Evolutionary conservation across 1,284 basidiomycete genomes (phyloP).

Genomic region (Violaceomyces palustris): DNA sequence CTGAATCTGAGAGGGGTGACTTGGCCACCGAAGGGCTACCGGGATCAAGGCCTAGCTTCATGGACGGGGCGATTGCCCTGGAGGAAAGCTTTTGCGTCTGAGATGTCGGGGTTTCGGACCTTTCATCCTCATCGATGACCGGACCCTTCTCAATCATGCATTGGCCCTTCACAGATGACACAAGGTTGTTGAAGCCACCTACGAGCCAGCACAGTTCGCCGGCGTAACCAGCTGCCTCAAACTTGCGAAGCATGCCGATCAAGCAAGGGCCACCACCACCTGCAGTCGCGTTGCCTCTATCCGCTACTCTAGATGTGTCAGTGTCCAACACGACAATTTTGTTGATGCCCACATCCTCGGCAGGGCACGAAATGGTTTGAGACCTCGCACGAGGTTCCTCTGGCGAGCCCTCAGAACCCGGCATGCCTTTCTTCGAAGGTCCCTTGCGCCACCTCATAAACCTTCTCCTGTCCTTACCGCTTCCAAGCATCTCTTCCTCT

Average conservation of each 20-base stretch:
- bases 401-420: background rate
- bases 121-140: no score
- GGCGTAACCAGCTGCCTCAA: conserved; percentile 39
- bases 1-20: no score
- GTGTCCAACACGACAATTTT: conserved; percentile 48
- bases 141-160: conserved; percentile 17
- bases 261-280: conserved; percentile 49
- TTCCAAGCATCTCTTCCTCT: conserved; percentile 44
- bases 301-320: conserved; percentile 31
- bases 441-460: conserved; percentile 40
- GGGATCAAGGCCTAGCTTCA: no score
- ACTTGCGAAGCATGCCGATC: conserved; percentile 48
- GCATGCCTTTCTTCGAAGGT: background rate
- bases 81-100: no score
- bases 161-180: conserved; percentile 11
- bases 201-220: conserved; percentile 48
- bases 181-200: conserved; percentile 45
- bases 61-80: no score
- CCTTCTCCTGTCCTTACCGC: conserved; percentile 17
- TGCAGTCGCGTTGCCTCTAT: conserved; percentile 36
- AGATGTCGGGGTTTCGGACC: no score
- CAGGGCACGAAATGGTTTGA: no score
- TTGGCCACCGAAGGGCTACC: no score
- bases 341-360: conserved; percentile 23
- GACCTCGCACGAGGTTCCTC: no score